Base-by-base conservation (phyloP, 2,329 filamentous ascomycete genomes). In the Penicillium sclerotiorum region DNA sequence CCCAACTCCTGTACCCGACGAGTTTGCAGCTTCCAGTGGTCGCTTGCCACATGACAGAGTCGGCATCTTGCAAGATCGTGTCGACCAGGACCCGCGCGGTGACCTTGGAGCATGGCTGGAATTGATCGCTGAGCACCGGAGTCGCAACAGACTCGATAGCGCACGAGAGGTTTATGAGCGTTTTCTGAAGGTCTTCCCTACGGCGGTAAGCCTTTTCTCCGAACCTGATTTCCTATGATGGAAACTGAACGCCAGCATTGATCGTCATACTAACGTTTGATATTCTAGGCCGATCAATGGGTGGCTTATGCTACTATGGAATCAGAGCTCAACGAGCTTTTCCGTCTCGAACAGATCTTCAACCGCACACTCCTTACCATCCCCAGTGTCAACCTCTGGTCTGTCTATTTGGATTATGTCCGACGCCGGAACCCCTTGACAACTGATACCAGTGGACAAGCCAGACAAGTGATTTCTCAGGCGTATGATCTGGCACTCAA, bases 401-500 rank as follows among this genome's bases (percentile, higher is more conserved):
- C 88, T 6, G 83, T 91, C 25, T 99, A 99, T 69, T 84, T 99
- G 54, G 91, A 96, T 72, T 96, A 97, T 69, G 89, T 97, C 55
- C 90, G 94, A 45, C 88, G 94, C 40, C 84, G 90, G 57, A 94
- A 96, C 70, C 93, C 95, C 58, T 77, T 97, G 51, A 90, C 80
- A 36, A 85, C 88, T 63, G 94, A 97, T 66, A 78, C 86, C 1
- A 83, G 82, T 30, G 90, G 90, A 17, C 64, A 85, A 57, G 89
- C 90, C 40, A 88, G 94, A 53, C 82, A 84, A 57, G 88, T 87
- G 7, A 87, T 99, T 48, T 87, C 85, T 17, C 86, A 90, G 56
- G 89, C 91, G 2, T 99, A 96, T 71, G 91, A 97, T 56, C 91
- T 96, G 65, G 92, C 95, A 6, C 83, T 99, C 38, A 83, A 90